Evolutionary conservation across 768 basidiomycete species (phyloP).

Genomic region (Phylloporus scabripes): DNA sequence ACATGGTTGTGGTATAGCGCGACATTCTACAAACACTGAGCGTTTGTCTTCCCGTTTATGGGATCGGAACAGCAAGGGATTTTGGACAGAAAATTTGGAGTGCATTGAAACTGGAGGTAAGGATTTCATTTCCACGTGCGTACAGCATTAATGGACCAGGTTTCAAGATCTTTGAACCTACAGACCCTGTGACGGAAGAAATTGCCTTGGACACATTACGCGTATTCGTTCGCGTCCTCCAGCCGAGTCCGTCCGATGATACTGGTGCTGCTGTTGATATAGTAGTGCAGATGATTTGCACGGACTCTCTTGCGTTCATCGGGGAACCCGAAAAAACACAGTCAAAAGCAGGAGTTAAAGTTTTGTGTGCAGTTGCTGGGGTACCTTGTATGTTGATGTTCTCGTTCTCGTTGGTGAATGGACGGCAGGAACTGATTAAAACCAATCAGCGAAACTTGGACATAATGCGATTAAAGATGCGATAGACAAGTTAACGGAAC

Average conservation of each 20-base stretch:
- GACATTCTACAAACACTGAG: conserved; percentile 81
- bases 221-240: conserved; percentile 69
- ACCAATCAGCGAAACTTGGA: conserved; percentile 56
- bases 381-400: conserved; percentile 61
- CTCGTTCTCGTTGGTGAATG: neutral
- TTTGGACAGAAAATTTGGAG: conserved; percentile 84
- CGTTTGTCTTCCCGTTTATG: conserved; percentile 81
- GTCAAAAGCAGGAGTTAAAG: conserved; percentile 81
- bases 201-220: conserved; percentile 69
- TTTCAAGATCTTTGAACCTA: conserved; percentile 85
- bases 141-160: neutral
- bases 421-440: conserved; percentile 3
- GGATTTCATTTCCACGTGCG: neutral
- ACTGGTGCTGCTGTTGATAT: conserved; percentile 40
- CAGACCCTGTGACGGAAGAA: conserved; percentile 67
- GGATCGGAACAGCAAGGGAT: conserved; percentile 50
- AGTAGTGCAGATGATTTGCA: conserved; percentile 67
- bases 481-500: conserved; percentile 67
- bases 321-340: conserved; percentile 92
- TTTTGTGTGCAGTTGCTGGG: conserved; percentile 71
- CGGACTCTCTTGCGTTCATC: conserved; percentile 74
- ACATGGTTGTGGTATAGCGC: conserved; percentile 42
- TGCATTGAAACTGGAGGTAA: conserved; percentile 82
- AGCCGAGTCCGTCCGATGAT: conserved; percentile 39
- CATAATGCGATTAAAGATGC: conserved; percentile 62